phyloP scores from a whole-genome alignment of 2,329 filamentous ascomycete genomes.

The Botrytis galanthina region DNA sequence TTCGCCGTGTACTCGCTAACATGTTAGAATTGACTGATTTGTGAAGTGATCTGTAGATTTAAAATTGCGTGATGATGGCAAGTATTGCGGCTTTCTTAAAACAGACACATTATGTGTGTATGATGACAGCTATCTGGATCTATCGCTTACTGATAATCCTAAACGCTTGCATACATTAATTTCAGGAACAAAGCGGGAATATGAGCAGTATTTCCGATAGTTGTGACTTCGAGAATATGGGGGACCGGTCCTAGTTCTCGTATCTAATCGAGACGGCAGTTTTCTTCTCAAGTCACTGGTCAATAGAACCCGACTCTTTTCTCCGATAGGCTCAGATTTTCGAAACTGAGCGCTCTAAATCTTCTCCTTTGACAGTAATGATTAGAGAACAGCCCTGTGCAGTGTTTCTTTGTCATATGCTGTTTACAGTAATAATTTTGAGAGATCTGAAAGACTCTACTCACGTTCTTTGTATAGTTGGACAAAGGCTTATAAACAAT shows the following conservation, averaged over 20 bases:
- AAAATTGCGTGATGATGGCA: background rate
- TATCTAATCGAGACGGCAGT: background rate
- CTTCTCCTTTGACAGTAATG: background rate
- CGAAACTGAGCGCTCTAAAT: background rate
- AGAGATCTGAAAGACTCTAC: background rate
- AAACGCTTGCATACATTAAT: background rate
- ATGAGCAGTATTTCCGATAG: background rate
- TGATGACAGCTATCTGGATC: background rate
- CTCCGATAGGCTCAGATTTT: background rate
- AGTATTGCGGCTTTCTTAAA: background rate
- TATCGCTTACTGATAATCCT: background rate
- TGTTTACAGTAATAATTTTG: background rate
- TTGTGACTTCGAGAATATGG: background rate
- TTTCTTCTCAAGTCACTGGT: background rate
- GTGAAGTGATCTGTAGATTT: background rate
- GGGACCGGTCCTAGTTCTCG: background rate
- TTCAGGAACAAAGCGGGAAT: background rate
- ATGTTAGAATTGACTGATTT: background rate
- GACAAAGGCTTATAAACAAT: background rate
- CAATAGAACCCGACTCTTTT: background rate
- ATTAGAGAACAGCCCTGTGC: background rate
- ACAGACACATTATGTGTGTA: rapidly evolving
- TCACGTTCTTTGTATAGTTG: background rate
- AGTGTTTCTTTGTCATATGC: background rate
- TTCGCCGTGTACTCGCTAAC: background rate